Conservation (phyloP, 2,329 filamentous ascomycete species). For the Dactylonectria estremocensis region DNA sequence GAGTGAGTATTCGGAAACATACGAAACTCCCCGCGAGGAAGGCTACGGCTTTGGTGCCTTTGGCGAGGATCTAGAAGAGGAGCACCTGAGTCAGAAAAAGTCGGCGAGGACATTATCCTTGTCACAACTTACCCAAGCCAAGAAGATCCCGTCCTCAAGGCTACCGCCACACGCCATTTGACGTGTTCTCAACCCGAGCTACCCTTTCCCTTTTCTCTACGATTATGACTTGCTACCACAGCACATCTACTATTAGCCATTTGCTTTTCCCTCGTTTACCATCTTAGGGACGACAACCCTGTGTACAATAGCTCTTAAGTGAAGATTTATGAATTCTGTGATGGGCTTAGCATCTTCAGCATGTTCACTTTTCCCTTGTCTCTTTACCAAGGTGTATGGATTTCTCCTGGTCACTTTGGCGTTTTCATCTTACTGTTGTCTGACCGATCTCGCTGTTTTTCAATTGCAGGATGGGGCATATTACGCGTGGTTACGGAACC, state of each 20-base stretch:
- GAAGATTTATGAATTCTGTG: slow-evolving; percentile 14
- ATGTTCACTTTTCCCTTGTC: neutral
- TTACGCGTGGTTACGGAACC: slow-evolving; percentile 3
- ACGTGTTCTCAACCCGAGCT: slow-evolving; percentile 6
- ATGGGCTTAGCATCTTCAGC: slow-evolving; percentile 14
- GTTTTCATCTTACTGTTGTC: slow-evolving; percentile 5
- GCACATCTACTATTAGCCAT: slow-evolving; percentile 6
- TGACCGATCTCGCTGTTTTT: neutral
- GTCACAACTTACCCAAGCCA: slow-evolving; percentile 69
- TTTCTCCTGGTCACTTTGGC: slow-evolving; percentile 10
- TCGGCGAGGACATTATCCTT: slow-evolving; percentile 77
- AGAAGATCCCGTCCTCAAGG: slow-evolving; percentile 41
- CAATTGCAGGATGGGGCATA: neutral
- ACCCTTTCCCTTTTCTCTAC: slow-evolving; percentile 9
- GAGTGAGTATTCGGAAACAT: slow-evolving; percentile 64
- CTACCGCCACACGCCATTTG: slow-evolving; percentile 46
- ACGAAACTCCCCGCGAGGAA: slow-evolving; percentile 68
- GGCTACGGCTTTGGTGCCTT: slow-evolving; percentile 58
- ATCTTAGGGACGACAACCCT: slow-evolving; percentile 8
- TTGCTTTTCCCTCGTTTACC: neutral
- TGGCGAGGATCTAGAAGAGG: slow-evolving; percentile 60
- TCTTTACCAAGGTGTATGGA: neutral
- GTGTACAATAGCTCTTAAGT: slow-evolving; percentile 28
- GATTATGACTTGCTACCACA: slow-evolving; percentile 22
- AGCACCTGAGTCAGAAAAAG: slow-evolving; percentile 61